Base-by-base conservation (phyloP, 2,329 filamentous ascomycete genomes). In the Penicillium frequentans region DNA sequence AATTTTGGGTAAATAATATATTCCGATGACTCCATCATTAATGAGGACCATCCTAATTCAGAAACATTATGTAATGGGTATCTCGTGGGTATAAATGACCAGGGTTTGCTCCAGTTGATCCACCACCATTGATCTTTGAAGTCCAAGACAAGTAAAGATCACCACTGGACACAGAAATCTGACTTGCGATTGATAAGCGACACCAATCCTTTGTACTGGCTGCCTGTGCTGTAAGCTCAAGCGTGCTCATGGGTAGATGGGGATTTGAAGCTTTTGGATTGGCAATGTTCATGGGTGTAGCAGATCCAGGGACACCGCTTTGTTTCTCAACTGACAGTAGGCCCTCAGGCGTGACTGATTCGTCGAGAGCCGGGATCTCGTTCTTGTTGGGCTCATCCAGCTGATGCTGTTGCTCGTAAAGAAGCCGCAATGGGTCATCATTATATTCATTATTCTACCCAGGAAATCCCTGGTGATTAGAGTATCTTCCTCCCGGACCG, bases 321-420 rank as follows among this genome's bases (percentile, higher is more conserved):
- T 16, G 29, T 11, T 33, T 11, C 31, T 16, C 31, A 13, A 33
- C 31, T 33, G 29, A 4, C 29, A 31, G 11, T 29, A 29, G 27
- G 14, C 80, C 74, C 6, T 80, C 75, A 11, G 73, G 73, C 8
- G 73, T 66, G 0, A 72, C 66, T 0, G 67, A 65, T 35, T 79
- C 69, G 16, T 74, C 67, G 7, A 69, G 48, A 5, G 55, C 59
- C 3, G 64, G 61, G n/a, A 68, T 37, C 19, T 63, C 61, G 8
- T 59, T 55, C 10, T 57, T 53, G 2, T 60, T 55, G 5, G 58
- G 50, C 24, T 16, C 31, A 14, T 55, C 59, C 24, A 49, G 11
- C 13, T 7, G 10, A 47, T 51, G 49, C n/a, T 63, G 59, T 2
- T 54, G 60, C n/a, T 64, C 65, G 6, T 60, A 61, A 1, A 66